A percentile compares a stretch with the other conserved stretches of the same genome.
phyloP scores from a whole-genome alignment of 106 monocot species.

The Acorus calamus region DNA sequence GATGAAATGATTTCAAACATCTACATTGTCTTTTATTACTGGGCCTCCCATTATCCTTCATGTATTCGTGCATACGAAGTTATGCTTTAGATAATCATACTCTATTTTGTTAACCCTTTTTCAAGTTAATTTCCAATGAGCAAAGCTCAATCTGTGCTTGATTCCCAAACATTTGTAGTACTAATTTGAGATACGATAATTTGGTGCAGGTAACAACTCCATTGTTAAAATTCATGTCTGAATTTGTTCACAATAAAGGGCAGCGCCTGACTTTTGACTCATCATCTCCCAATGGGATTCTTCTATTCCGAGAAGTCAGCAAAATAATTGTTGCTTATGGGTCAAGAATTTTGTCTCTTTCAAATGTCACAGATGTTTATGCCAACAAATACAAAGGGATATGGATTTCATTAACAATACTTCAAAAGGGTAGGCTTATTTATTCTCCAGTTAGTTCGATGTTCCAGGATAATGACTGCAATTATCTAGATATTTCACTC shows the following conservation, averaged over 20 bases:
- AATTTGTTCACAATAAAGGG: constrained; percentile 85
- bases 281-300: constrained; percentile 96
- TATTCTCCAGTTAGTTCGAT: neutral
- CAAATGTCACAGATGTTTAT: constrained; percentile 66
- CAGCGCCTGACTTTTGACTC: constrained; percentile 93
- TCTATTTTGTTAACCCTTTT: too few species aligned
- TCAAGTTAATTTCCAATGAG: too few species aligned
- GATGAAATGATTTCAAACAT: too few species aligned
- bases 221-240: constrained; percentile 87
- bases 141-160: too few species aligned
- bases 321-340: constrained; percentile 91
- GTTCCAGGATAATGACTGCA: neutral
- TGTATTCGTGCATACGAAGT: too few species aligned
- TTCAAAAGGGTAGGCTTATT: constrained; percentile 57
- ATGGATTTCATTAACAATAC: constrained; percentile 80
- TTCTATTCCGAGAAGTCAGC: constrained; percentile 95
- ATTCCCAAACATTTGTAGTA: too few species aligned
- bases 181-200: too few species aligned
- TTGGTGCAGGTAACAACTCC: constrained; percentile 83
- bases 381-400: constrained; percentile 92
- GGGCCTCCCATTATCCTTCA: too few species aligned
- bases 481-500: neutral
- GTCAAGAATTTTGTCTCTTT: constrained; percentile 75
- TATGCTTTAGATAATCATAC: too few species aligned
- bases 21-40: too few species aligned